Base-by-base conservation (phyloP, 176 grass and related monocot genomes). In the Oryza meyeriana region DNA sequence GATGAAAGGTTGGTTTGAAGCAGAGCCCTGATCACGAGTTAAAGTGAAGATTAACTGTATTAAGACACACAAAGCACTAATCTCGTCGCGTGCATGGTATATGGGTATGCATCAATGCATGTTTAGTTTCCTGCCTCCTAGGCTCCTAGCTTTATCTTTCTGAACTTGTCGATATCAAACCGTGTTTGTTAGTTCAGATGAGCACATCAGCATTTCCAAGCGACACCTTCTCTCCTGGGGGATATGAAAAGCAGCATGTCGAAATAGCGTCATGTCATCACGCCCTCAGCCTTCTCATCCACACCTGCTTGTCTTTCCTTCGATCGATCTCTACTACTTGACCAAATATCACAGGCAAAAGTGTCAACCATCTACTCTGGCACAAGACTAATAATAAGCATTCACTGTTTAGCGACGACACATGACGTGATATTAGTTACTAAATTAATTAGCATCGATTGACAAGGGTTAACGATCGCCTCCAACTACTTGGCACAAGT, bases 311-410 rank as follows among this genome's bases (percentile, higher is more conserved):
- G 45, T 62, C 55, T 35, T 27, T 48, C 52, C 3, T 22, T 59
- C 17, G 55, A 26, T 70, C 28, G 4, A 10, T 58, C 58, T 10
- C 42, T 14, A 22, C n/a, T n/a, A 34, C 62, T 59, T 59, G 20
- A 81, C 61, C 61, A 68, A 47, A 61, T 47, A 40, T 75, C 83
- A 50, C 74, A 13, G 75, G 75, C 66, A 48, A 57, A 58, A 79
- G n/a, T 17, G 57, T 1, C 50, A 7, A 29, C 29, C 62, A 87
- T 61, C 67, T 10, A 72, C 41, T 25, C 79, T 13, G 67, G 4
- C 25, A 17, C 24, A 32, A 0, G 58, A 40, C 52, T 22, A 41
- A 10, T 59, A 59, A 59, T 59, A 59, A 44, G 14, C 68, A 10
- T 10, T 25, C 10, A 44, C 30, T 35, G 63, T 45, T 27, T 35